These are phyloP conservation scores for Suillus bovinus DNA, from an alignment of 768 basidiomycete genomes.

Conservation along the genomic window DNA sequence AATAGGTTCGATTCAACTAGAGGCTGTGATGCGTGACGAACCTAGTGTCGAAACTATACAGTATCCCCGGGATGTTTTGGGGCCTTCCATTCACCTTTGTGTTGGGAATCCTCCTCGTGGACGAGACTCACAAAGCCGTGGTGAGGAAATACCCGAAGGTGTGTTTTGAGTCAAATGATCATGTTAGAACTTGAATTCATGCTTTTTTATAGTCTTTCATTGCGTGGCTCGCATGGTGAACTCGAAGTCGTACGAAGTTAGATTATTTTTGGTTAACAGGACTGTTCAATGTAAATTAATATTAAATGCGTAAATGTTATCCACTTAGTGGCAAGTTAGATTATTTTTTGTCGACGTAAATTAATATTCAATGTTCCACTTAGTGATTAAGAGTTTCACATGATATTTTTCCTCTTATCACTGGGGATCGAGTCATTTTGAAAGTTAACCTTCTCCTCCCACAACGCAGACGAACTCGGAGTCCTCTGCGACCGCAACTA, in stretches of 20 bases:
- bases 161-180: background rate
- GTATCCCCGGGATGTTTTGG: slow-evolving; percentile 43
- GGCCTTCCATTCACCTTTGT: slow-evolving; percentile 39
- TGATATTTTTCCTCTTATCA: background rate
- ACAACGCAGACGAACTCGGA: slow-evolving; percentile 19
- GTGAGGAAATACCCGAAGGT: slow-evolving; percentile 38
- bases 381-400: background rate
- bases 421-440: background rate
- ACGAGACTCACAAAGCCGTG: slow-evolving; percentile 39
- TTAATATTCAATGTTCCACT: no score
- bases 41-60: no score
- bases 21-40: no score
- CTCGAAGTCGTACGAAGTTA: background rate
- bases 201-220: slow-evolving; percentile 22
- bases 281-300: background rate
- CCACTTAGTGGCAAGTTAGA: no score
- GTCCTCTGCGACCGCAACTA: slow-evolving; percentile 23
- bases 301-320: no score
- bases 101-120: slow-evolving; percentile 36
- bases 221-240: slow-evolving; percentile 29
- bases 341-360: no score
- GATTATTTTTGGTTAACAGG: background rate
- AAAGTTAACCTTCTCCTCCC: slow-evolving; percentile 8
- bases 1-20: no score
- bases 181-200: background rate